phyloP scores from a whole-genome alignment of 2,329 filamentous ascomycete species.

The Epichloe uncinata region DNA sequence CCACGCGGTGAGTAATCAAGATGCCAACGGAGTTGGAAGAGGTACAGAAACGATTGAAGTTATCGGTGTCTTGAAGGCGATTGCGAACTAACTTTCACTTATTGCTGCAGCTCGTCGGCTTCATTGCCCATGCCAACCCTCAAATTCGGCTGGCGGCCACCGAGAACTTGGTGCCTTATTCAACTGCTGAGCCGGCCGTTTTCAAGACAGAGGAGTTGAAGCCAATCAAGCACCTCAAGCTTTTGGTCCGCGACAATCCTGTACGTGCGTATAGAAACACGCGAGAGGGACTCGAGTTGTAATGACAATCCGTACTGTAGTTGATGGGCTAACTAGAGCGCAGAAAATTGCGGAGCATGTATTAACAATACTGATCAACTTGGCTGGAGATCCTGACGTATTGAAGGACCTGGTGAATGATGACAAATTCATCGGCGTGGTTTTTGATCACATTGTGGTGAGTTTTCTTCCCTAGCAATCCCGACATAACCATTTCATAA shows the following conservation, averaged over 20 bases:
- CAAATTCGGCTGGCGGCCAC: constrained; percentile 77
- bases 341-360: constrained; percentile 88
- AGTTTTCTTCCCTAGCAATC: constrained; percentile 17
- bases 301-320: neutral
- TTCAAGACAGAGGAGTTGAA: constrained; percentile 73
- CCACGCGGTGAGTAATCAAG: neutral
- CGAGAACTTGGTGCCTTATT: constrained; percentile 78
- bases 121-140: constrained; percentile 83
- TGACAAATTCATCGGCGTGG: constrained; percentile 62
- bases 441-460: constrained; percentile 64
- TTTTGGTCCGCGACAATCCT: constrained; percentile 70
- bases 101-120: constrained; percentile 62
- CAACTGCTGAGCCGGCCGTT: constrained; percentile 55
- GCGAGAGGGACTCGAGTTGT: neutral
- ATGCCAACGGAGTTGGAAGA: constrained; percentile 72
- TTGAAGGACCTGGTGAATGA: constrained; percentile 62
- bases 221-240: constrained; percentile 76
- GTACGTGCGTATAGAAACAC: constrained; percentile 33
- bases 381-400: constrained; percentile 64
- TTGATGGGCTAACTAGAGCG: neutral
- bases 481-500: neutral
- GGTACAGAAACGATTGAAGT: constrained; percentile 26
- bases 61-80: neutral
- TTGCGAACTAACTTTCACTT: neutral
- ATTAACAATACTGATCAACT: constrained; percentile 78